Evolutionary conservation across 2,329 filamentous ascomycete genomes (phyloP).

Genomic region (Pseudopyrenochaeta lycopersici): DNA sequence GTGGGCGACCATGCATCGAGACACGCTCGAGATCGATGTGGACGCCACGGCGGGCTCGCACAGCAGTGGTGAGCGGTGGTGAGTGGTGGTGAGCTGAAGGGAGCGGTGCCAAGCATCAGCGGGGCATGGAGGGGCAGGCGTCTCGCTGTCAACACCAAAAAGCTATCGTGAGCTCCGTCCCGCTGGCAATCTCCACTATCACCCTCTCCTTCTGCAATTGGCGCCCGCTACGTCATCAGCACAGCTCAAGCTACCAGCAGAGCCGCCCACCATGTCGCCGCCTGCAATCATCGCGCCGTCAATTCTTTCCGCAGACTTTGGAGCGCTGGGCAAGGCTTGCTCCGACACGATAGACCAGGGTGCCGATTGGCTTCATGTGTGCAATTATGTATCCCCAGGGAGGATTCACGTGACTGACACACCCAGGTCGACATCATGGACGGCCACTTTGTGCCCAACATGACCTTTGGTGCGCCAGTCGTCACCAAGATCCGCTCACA

Average conservation of each 20-base stretch:
- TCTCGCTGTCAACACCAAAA: conserved; percentile 46
- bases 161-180: conserved; percentile 38
- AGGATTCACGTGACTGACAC: conserved; percentile 63
- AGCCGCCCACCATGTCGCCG: conserved; percentile 74
- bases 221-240: conserved; percentile 17
- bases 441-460: conserved; percentile 98
- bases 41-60: too few species aligned
- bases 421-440: conserved; percentile 98
- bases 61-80: too few species aligned
- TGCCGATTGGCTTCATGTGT: conserved; percentile 64
- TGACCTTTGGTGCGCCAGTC: conserved; percentile 94
- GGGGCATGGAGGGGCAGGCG: conserved; percentile 30
- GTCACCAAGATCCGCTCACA: conserved; percentile 92
- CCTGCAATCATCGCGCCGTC: conserved; percentile 95
- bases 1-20: too few species aligned
- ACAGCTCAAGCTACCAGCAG: conserved; percentile 11
- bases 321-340: conserved; percentile 85
- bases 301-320: conserved; percentile 98
- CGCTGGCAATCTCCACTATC: conserved; percentile 28
- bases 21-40: too few species aligned
- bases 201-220: conserved; percentile 23
- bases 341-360: conserved; percentile 83
- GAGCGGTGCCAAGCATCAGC: conserved; percentile 23
- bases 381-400: conserved; percentile 2
- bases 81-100: background rate